A percentile compares a stretch with the other conserved stretches of the same genome.
These are phyloP conservation scores for Gyrodon lividus DNA, from an alignment of 768 basidiomycete species.

Conservation along the genomic window DNA sequence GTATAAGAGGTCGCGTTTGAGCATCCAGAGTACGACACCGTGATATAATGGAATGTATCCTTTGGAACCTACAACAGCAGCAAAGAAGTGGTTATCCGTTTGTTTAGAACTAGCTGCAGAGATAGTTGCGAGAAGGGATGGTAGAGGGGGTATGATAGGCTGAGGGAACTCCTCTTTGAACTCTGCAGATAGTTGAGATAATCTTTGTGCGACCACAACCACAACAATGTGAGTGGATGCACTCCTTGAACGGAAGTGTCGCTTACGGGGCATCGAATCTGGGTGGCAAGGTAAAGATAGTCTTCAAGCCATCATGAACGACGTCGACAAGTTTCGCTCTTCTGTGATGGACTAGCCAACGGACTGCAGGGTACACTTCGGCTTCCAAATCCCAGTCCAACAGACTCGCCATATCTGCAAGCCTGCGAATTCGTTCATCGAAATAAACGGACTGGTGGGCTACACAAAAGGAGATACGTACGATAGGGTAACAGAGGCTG, in stretches of 20 bases:
- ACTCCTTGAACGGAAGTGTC: neutral
- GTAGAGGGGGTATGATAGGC: conserved; percentile 64
- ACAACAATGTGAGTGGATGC: neutral
- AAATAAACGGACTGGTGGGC: conserved; percentile 2
- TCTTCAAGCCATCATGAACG: conserved; percentile 76
- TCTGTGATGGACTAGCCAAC: conserved; percentile 88
- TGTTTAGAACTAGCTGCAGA: conserved; percentile 67
- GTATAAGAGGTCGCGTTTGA: conserved; percentile 81
- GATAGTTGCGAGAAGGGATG: conserved; percentile 70
- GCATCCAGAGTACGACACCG: conserved; percentile 87
- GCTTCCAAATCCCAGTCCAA: conserved; percentile 82
- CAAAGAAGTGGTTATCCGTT: conserved; percentile 74
- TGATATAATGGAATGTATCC: conserved; percentile 69
- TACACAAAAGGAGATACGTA: conserved; percentile 37
- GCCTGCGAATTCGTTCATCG: conserved; percentile 37
- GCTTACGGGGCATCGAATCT: conserved; percentile 62
- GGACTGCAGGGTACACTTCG: conserved; percentile 87
- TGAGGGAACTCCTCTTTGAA: conserved; percentile 64
- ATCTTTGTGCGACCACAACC: conserved; percentile 11
- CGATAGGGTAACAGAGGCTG: conserved; percentile 73
- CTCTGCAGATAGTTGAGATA: conserved; percentile 48
- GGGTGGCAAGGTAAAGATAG: conserved; percentile 74
- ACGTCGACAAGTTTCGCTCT: conserved; percentile 88
- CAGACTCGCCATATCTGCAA: conserved; percentile 76
- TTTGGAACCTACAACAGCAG: conserved; percentile 69